phyloP scores from a whole-genome alignment of 2,329 filamentous ascomycete species.

The Rhynchosporium secalis region DNA sequence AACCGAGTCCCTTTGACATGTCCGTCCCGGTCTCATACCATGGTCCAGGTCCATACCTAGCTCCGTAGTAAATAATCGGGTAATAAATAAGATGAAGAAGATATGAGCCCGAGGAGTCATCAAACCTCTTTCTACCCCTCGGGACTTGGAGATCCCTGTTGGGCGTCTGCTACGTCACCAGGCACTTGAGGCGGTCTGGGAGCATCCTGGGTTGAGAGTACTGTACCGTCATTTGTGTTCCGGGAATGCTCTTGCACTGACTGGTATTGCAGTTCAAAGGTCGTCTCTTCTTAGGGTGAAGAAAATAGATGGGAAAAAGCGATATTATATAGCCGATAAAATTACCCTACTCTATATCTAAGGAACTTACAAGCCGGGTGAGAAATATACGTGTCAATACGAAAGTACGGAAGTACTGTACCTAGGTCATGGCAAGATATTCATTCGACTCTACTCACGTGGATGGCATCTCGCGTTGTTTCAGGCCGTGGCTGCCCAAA shows the following conservation, averaged over 20 bases:
- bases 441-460: slow-evolving; percentile 8
- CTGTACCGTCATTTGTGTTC: not conserved
- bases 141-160: slow-evolving; percentile 8
- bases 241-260: not conserved
- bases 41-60: not conserved
- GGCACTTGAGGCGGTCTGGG: slow-evolving; percentile 19
- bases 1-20: slow-evolving; percentile 4
- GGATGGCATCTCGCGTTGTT: not conserved
- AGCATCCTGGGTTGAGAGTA: not conserved
- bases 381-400: too few species aligned
- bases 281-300: too few species aligned
- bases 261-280: not conserved
- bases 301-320: too few species aligned
- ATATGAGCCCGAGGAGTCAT: not conserved
- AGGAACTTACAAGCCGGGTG: too few species aligned
- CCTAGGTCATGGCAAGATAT: too few species aligned
- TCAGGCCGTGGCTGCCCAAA: slow-evolving; percentile 19
- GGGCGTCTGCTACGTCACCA: slow-evolving; percentile 24
- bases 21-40: not conserved
- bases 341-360: too few species aligned
- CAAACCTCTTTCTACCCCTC: slow-evolving; percentile 5
- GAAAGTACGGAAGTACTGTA: too few species aligned
- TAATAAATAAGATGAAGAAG: not conserved
- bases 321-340: too few species aligned
- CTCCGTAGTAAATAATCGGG: too few species aligned